Base-by-base conservation (phyloP, 192 early-diverging fungal genomes). In the Borealophlyctis nickersoniae region DNA sequence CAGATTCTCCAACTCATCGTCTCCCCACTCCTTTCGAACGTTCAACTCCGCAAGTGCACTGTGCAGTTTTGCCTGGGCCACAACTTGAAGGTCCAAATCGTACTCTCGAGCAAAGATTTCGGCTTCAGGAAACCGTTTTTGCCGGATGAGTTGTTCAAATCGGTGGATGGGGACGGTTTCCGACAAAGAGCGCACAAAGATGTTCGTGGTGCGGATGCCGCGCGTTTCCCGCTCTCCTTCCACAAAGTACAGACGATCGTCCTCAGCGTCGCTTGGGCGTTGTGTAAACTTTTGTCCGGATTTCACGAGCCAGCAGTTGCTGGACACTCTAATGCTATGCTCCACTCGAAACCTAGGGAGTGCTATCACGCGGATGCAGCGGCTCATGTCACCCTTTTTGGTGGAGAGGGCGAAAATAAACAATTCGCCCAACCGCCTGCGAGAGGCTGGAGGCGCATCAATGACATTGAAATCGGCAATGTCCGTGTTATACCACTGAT, bases 31-130 rank as follows among this genome's bases (percentile, higher is more conserved):
- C n/a, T n/a, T 55, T n/a, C 53, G 19, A 27, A 1, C 53, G 26
- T 16, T 55, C 53, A 26, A 28, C 19, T 52, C n/a, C n/a, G 19
- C 80, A 49, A 81, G 62, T 22, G 74, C 72, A 28, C 80, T 76
- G 49, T n/a, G 81, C 76, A 3, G 73, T n/a, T n/a, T 14, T 19
- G 63, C 27, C 23, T 66, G n/a, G 19, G 16, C 14, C n/a, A 55
- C 19, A 62, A 72, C 72, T 58, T 73, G 59, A 19, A 72, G 39
- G 31, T 71, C 72, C 60, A 77, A 34, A 3, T 57, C 67, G 62
- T 36, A 71, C 24, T 52, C 34, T 33, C 45, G 19, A 3, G 76
- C 72, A 62, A 71, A 62, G n/a, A 16, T 32, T 28, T 70, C 57
- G 28, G 76, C 76, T 27, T 74, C 76, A 5, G 56, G 72, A 58